Conservation (phyloP, 1,284 basidiomycete genomes). For the Cryptococcus jaspeensis region DNA sequence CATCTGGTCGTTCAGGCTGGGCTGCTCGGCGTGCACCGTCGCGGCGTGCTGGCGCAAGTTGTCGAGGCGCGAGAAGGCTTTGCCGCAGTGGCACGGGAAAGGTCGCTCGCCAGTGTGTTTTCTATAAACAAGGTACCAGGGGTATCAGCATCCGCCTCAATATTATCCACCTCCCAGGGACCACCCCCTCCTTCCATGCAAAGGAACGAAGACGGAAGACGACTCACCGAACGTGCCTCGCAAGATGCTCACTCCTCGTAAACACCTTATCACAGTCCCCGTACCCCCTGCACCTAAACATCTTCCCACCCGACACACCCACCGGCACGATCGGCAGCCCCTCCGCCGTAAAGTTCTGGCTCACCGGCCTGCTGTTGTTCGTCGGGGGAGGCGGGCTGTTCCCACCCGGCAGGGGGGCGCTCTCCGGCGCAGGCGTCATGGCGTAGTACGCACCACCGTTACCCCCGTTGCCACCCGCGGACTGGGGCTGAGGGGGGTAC, state of each 20-base stretch:
- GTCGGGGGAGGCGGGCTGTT: constrained; percentile 25
- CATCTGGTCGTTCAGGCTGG: constrained; percentile 82
- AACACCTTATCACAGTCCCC: constrained; percentile 97
- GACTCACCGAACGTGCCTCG: constrained; percentile 83
- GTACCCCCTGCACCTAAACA: constrained; percentile 91
- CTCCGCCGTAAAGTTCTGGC: constrained; percentile 26
- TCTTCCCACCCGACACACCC: constrained; percentile 61
- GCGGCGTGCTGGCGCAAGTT: constrained; percentile 95
- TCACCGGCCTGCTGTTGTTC: constrained; percentile 21
- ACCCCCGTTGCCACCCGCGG: constrained; percentile 17
- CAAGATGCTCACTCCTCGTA: constrained; percentile 89
- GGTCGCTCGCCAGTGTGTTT: constrained; percentile 97
- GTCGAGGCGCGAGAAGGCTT: constrained; percentile 93
- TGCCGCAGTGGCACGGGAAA: constrained; percentile 91
- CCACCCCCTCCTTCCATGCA: not conserved
- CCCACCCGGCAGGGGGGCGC: constrained; percentile 24
- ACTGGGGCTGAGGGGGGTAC: constrained; percentile 36
- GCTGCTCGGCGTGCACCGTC: constrained; percentile 88
- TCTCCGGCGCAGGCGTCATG: constrained; percentile 20
- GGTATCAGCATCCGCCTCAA: not conserved
- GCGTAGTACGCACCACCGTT: constrained; percentile 37
- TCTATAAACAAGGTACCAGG: constrained; percentile 57
- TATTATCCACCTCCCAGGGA: not conserved
- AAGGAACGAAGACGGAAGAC: not conserved
- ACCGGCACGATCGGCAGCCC: constrained; percentile 48